These are phyloP conservation scores for Coniella vitis DNA, from an alignment of 2,329 filamentous ascomycete genomes.

Conservation along the genomic window DNA sequence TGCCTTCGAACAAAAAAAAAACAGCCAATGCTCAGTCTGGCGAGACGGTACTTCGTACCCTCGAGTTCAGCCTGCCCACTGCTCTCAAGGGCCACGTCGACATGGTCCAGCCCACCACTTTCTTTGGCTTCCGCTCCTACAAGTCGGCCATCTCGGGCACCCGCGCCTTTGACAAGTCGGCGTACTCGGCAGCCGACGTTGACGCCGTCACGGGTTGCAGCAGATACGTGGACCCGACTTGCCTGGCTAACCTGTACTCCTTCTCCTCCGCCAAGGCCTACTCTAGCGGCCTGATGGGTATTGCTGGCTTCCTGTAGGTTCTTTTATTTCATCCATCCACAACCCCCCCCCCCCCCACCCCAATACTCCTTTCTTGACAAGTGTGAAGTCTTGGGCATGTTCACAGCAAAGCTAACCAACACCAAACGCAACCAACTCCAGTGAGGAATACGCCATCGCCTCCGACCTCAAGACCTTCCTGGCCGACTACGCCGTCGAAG, in stretches of 20 bases:
- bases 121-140: constrained; percentile 15
- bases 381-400: too few species aligned
- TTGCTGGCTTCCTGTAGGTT: constrained; percentile 13
- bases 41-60: constrained; percentile 14
- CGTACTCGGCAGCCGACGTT: not conserved
- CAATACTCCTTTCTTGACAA: too few species aligned
- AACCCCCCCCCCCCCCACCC: too few species aligned
- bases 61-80: constrained; percentile 12
- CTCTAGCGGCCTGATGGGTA: constrained; percentile 8
- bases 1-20: too few species aligned
- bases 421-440: constrained; percentile 27
- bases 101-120: constrained; percentile 15
- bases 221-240: constrained; percentile 32
- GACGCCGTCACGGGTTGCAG: constrained; percentile 20
- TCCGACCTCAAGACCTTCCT: constrained; percentile 27
- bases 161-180: constrained; percentile 1
- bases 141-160: constrained; percentile 5
- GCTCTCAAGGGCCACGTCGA: constrained; percentile 10
- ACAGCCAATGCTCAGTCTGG: constrained; percentile 18
- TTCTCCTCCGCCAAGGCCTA: constrained; percentile 34
- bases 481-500: constrained; percentile 1
- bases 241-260: constrained; percentile 39
- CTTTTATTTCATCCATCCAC: too few species aligned
- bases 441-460: constrained; percentile 23
- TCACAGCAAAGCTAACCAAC: too few species aligned